Evolutionary conservation across 345 rosid genomes (phyloP), one percentile per base, ranked within the genome.

Genomic region (Eutrema japonicum): DNA sequence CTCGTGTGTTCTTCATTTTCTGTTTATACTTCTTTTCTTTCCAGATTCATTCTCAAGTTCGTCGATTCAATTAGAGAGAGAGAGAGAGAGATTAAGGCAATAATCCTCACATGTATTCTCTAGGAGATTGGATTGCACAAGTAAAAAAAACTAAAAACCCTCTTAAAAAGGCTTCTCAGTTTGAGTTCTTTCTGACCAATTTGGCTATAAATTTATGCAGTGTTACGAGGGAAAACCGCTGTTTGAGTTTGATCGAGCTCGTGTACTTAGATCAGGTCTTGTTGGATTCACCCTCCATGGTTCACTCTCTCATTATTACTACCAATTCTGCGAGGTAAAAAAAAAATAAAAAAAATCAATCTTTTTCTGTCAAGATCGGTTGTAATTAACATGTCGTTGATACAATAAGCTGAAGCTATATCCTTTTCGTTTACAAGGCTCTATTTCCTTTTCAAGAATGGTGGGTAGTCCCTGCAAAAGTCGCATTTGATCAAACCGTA

Each of bases 61-160:
- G 0, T 16, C 16, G 16, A 16, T 16, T 16, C 16, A 16, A 16
- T 16, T 16, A 16, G 16, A 16, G 16, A 16, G 16, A 16, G 16
- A 16, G n/a, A n/a, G 16, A 16, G 16, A 16, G 16, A 16, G 16
- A 16, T 16, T 16, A 16, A 16, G 16, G 16, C 16, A 0, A 16
- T 16, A 16, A 16, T 16, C 16, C 16, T 16, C 16, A 16, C 16
- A 16, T n/a, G n/a, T n/a, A 22, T 75, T 79, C 87, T 43, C 64
- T 88, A 33, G 98, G 98, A 53, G 98, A 93, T 80, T 91, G 97
- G 96, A 91, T 94, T 85, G 98, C 98, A 4, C 98, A 93, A 77
- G 98, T 89, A 82, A n/a, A 81, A 68, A 18, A n/a, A 22, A 5
- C 27, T 33, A 2, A 13, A 66, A 68, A n/a, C 40, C 43, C 14